Conservation (phyloP, 495 filamentous ascomycete genomes). For the Aeminium ludgeri region DNA sequence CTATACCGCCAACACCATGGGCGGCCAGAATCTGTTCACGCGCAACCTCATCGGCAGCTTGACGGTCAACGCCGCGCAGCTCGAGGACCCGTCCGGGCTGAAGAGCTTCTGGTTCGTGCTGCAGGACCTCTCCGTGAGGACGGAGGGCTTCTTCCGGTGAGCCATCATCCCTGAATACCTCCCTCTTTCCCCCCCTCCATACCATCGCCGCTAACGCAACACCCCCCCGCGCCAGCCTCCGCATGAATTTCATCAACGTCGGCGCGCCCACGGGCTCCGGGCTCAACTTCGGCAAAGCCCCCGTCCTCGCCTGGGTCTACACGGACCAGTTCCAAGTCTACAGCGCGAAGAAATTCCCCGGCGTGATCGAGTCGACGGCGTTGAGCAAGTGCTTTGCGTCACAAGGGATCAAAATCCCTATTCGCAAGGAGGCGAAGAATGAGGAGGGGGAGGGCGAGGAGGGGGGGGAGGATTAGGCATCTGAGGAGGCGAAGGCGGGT, state of each 20-base stretch:
- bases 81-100: slow-evolving; percentile 67
- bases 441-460: slow-evolving; percentile 49
- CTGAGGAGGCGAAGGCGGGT: too few species aligned
- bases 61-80: slow-evolving; percentile 72
- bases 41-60: slow-evolving; percentile 89
- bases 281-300: slow-evolving; percentile 65
- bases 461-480: too few species aligned
- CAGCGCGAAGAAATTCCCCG: slow-evolving; percentile 94
- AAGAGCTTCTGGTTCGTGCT: slow-evolving; percentile 94
- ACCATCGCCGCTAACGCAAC: slow-evolving; percentile 17
- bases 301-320: slow-evolving; percentile 75
- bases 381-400: slow-evolving; percentile 86
- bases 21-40: slow-evolving; percentile 54
- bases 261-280: slow-evolving; percentile 30
- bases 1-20: neutral
- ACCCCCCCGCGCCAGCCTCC: slow-evolving; percentile 32
- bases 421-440: slow-evolving; percentile 63
- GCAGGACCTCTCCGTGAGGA: slow-evolving; percentile 86
- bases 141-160: slow-evolving; percentile 81
- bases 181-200: slow-evolving; percentile 2
- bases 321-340: slow-evolving; percentile 86
- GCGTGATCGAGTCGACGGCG: slow-evolving; percentile 86
- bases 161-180: slow-evolving; percentile 11
- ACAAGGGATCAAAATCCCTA: slow-evolving; percentile 95
- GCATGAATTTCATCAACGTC: slow-evolving; percentile 77